Percentiles rank a stretch among this genome's conserved stretches.
Evolutionary conservation across 192 early-diverging fungal species (phyloP).

Genomic region (Umbelopsis vinacea): DNA sequence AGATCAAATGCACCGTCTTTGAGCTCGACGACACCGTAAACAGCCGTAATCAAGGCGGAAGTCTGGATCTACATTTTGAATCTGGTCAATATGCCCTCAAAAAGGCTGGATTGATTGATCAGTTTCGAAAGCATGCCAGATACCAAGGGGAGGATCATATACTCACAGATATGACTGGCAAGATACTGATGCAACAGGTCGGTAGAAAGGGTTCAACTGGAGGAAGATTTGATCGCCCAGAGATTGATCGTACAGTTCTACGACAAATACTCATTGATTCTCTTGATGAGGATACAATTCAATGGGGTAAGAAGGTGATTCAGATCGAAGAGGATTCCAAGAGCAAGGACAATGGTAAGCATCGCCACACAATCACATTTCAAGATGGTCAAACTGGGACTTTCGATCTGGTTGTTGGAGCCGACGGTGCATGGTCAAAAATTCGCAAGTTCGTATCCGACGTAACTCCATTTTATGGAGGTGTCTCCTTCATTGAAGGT

Average conservation of each 20-base stretch:
- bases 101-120: constrained; percentile 36
- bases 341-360: neutral
- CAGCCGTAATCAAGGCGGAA: constrained; percentile 42
- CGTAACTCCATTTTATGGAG: constrained; percentile 47
- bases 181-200: constrained; percentile 33
- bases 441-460: constrained; percentile 42
- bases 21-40: constrained; percentile 41
- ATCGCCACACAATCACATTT: constrained; percentile 27
- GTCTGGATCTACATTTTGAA: constrained; percentile 32
- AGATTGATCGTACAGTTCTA: constrained; percentile 53
- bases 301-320: constrained; percentile 39
- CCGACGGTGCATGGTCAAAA: constrained; percentile 61
- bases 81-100: constrained; percentile 32
- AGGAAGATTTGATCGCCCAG: constrained; percentile 34
- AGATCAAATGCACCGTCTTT: constrained; percentile 43
- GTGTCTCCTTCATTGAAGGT: constrained; percentile 48
- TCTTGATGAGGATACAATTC: constrained; percentile 39
- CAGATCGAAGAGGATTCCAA: constrained; percentile 13
- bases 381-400: constrained; percentile 29
- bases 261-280: constrained; percentile 47
- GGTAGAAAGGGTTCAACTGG: neutral
- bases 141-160: constrained; percentile 40
- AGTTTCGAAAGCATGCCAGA: constrained; percentile 38
- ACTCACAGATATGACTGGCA: constrained; percentile 41
- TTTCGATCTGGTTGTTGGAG: constrained; percentile 52